Evolutionary conservation across 176 grass and related monocot genomes (phyloP).

Genomic region (Aegilops tauschii): DNA sequence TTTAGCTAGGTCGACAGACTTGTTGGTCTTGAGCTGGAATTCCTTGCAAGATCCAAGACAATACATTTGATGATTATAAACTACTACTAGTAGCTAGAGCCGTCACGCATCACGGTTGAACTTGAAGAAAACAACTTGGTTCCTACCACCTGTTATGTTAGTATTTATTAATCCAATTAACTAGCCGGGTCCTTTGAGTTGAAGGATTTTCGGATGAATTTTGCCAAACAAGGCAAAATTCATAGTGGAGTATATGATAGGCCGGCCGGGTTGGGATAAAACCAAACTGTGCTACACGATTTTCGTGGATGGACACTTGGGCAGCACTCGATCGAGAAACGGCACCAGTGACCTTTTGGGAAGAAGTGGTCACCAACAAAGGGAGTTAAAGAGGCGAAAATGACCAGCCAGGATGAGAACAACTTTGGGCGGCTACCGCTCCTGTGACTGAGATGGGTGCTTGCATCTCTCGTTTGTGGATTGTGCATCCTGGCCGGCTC

Average conservation of each 20-base stretch:
- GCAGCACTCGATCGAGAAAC: not conserved
- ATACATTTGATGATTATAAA: not conserved
- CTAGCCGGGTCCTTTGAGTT: not conserved
- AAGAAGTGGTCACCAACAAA: slow-evolving; percentile 16
- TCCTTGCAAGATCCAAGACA: slow-evolving; percentile 9
- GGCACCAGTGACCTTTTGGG: slow-evolving; percentile 5
- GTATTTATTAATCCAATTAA: not conserved
- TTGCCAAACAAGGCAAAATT: not conserved
- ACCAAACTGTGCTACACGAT: not conserved
- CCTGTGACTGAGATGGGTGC: slow-evolving; percentile 20
- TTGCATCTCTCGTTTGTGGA: not conserved
- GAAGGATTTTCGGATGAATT: not conserved
- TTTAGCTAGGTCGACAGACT: not conserved
- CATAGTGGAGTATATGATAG: not conserved
- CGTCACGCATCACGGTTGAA: not conserved
- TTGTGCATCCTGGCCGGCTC: not conserved
- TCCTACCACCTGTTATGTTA: not conserved
- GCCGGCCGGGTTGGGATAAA: not conserved
- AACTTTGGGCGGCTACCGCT: slow-evolving; percentile 42
- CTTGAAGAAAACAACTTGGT: slow-evolving; percentile 13
- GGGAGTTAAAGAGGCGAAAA: slow-evolving; percentile 36
- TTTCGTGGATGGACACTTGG: not conserved
- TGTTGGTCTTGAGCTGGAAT: slow-evolving; percentile 16
- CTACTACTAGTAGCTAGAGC: not conserved
- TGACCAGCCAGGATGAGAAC: slow-evolving; percentile 29